Evolutionary conservation across 106 monocot species (phyloP).

Genomic region (Dioscorea alata): DNA sequence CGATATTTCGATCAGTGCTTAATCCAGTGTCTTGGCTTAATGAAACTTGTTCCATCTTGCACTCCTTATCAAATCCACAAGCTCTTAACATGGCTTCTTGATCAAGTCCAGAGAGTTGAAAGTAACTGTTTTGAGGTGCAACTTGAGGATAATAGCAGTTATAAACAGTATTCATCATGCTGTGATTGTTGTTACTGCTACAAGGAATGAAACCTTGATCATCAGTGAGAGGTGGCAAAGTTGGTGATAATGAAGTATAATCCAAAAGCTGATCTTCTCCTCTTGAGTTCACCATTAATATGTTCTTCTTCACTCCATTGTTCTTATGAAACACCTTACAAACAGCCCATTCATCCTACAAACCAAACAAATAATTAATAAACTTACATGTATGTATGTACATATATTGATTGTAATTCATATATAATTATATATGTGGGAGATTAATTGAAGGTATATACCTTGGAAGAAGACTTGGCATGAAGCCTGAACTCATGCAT

Average conservation of each 20-base stretch:
- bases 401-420: background rate
- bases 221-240: conserved; percentile 44
- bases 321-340: conserved; percentile 67
- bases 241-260: background rate
- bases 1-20: conserved; percentile 49
- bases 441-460: conserved; percentile 6
- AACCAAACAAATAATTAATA: background rate
- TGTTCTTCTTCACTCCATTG: conserved; percentile 23
- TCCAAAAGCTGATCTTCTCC: conserved; percentile 16
- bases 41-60: conserved; percentile 60
- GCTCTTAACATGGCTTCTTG: background rate
- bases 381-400: background rate
- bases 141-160: background rate
- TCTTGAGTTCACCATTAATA: conserved; percentile 22
- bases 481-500: conserved; percentile 87
- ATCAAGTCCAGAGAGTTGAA: background rate
- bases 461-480: conserved; percentile 17
- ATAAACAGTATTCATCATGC: background rate
- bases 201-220: background rate
- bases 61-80: conserved; percentile 19
- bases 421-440: conserved; percentile 31
- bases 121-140: conserved; percentile 12
- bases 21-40: conserved; percentile 69
- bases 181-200: background rate
- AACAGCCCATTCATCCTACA: conserved; percentile 87